These are phyloP conservation scores for Debaryomyces sp. DNA, from an alignment of 1,139 yeast species.

Conservation along the genomic window DNA sequence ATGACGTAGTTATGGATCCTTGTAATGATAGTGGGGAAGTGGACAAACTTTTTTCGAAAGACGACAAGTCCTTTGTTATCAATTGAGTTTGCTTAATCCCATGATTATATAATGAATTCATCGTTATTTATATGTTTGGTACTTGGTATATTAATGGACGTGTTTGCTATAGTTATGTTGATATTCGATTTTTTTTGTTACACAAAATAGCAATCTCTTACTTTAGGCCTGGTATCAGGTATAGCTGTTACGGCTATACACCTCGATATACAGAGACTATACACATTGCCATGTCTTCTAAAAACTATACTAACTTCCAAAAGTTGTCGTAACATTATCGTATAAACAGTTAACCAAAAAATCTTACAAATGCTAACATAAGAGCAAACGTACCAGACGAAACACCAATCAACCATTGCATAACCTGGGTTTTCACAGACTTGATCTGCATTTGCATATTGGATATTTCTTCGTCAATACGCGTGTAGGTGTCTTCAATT, in stretches of 20 bases:
- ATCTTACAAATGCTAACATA: conserved; percentile 85
- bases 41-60: conserved; percentile 67
- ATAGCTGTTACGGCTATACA: not conserved
- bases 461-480: conserved; percentile 93
- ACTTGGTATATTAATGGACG: not conserved
- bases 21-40: conserved; percentile 76
- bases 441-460: conserved; percentile 95
- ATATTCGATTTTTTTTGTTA: not conserved
- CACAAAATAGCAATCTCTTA: not conserved
- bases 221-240: not conserved
- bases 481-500: conserved; percentile 90
- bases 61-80: conserved; percentile 65
- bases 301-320: not conserved
- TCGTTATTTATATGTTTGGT: conserved; percentile 10
- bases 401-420: conserved; percentile 98
- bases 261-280: not conserved
- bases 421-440: conserved; percentile 90
- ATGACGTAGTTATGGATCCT: conserved; percentile 82
- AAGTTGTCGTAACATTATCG: not conserved
- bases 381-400: conserved; percentile 97
- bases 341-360: conserved; percentile 55
- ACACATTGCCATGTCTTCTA: not conserved
- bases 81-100: conserved; percentile 84
- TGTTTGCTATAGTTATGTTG: not conserved
- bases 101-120: conserved; percentile 86